phyloP scores from a whole-genome alignment of 352 stramenopile species.

The Globisporangium middletonii region DNA sequence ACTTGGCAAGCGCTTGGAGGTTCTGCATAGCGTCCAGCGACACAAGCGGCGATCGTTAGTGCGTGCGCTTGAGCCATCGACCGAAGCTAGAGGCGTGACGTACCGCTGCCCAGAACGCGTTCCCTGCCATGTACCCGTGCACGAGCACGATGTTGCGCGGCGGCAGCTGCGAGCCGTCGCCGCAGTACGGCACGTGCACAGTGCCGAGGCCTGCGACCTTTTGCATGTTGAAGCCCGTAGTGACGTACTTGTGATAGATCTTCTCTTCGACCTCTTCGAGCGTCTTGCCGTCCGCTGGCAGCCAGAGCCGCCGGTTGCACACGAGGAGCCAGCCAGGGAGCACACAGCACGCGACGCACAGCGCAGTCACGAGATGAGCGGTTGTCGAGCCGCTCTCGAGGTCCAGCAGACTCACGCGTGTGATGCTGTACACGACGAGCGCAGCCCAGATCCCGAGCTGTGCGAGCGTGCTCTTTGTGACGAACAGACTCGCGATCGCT shows the following conservation, averaged over 20 bases:
- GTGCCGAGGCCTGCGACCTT: slow-evolving; percentile 66
- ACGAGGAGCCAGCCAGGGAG: slow-evolving; percentile 45
- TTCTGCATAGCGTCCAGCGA: slow-evolving; percentile 27
- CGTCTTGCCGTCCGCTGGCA: slow-evolving; percentile 38
- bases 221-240: slow-evolving; percentile 41
- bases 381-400: slow-evolving; percentile 24
- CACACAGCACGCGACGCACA: slow-evolving; percentile 37
- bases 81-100: neutral
- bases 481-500: slow-evolving; percentile 10
- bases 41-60: slow-evolving; percentile 5
- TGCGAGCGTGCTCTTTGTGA: slow-evolving; percentile 3
- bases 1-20: slow-evolving; percentile 66
- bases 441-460: slow-evolving; percentile 25
- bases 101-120: slow-evolving; percentile 72
- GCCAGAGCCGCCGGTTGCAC: slow-evolving; percentile 45
- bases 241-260: slow-evolving; percentile 65
- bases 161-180: slow-evolving; percentile 40
- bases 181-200: slow-evolving; percentile 72
- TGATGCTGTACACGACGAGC: slow-evolving; percentile 41
- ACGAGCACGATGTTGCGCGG: slow-evolving; percentile 62
- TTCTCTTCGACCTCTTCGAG: slow-evolving; percentile 56
- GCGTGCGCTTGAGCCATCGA: neutral
- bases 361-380: slow-evolving; percentile 26
- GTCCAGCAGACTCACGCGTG: slow-evolving; percentile 30
- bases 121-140: slow-evolving; percentile 73